phyloP scores from a whole-genome alignment of 2,329 filamentous ascomycete species.

The Cordyceps javanica region DNA sequence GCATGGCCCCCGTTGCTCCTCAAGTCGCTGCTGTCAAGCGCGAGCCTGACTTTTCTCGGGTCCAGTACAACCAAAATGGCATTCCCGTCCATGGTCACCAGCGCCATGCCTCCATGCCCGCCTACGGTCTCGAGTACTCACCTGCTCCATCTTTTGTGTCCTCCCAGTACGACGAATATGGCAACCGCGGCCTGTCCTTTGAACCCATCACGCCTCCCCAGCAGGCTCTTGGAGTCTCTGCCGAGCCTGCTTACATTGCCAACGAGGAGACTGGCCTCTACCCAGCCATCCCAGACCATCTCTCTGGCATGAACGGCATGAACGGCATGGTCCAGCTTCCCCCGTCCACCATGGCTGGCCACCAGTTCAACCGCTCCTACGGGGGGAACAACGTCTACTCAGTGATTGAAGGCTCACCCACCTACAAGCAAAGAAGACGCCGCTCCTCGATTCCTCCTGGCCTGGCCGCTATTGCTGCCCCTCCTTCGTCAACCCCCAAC shows the following conservation, averaged over 20 bases:
- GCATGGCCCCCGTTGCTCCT: conserved; percentile 62
- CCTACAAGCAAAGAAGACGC: conserved; percentile 94
- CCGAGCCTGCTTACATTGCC: conserved; percentile 93
- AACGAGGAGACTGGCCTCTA: conserved; percentile 97
- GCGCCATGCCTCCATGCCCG: conserved; percentile 96
- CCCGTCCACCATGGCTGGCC: conserved; percentile 73
- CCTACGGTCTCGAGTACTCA: conserved; percentile 91
- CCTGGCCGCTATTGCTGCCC: conserved; percentile 61
- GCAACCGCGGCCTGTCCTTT: conserved; percentile 90
- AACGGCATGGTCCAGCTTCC: conserved; percentile 89
- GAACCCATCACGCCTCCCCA: conserved; percentile 96
- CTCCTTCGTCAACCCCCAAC: conserved; percentile 53
- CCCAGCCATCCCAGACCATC: conserved; percentile 86
- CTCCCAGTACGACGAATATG: conserved; percentile 98
- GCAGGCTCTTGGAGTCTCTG: conserved; percentile 71
- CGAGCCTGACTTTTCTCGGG: conserved; percentile 74
- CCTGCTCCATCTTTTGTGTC: conserved; percentile 96
- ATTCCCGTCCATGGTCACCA: conserved; percentile 82
- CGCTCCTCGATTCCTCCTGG: conserved; percentile 87
- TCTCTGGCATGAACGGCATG: conserved; percentile 64
- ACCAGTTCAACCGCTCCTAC: conserved; percentile 72
- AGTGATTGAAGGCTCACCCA: conserved; percentile 94
- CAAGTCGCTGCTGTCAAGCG: conserved; percentile 69
- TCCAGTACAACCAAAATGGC: conserved; percentile 89
- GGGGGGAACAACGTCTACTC: conserved; percentile 78